A percentile compares a stretch with the other conserved stretches of the same genome.
These are phyloP conservation scores for Melaleuca quinquenervia DNA, from an alignment of 345 rosid species.

Conservation along the genomic window DNA sequence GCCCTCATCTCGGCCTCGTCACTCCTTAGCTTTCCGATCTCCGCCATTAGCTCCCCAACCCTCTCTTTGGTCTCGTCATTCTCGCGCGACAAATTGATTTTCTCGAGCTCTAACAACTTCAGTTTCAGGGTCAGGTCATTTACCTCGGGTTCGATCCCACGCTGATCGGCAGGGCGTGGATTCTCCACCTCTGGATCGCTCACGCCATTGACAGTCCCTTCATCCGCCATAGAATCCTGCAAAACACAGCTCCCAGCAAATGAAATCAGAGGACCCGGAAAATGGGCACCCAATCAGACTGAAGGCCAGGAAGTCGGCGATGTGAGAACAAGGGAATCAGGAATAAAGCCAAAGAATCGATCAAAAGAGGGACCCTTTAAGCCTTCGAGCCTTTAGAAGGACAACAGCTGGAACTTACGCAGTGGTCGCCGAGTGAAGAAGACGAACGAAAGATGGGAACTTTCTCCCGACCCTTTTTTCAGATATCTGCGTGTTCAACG, in stretches of 20 bases:
- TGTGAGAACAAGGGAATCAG: not conserved
- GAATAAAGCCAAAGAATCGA: not conserved
- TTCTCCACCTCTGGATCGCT: constrained; percentile 18
- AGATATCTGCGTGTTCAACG: not conserved
- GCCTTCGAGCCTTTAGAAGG: not conserved
- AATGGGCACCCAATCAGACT: not conserved
- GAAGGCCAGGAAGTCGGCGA: not conserved
- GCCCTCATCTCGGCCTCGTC: constrained; percentile 26
- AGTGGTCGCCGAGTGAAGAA: not conserved
- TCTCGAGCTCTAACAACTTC: constrained; percentile 41
- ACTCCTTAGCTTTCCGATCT: constrained; percentile 28
- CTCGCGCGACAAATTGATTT: constrained; percentile 22
- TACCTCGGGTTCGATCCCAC: constrained; percentile 5
- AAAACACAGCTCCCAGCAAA: not conserved
- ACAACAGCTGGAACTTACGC: not conserved
- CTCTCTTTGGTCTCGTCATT: constrained; percentile 26
- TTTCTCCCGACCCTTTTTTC: not conserved
- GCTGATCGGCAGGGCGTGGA: constrained; percentile 6
- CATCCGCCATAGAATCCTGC: constrained; percentile 4
- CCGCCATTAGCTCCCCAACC: constrained; percentile 13
- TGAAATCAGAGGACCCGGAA: not conserved
- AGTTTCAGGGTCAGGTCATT: constrained; percentile 18
- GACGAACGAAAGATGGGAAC: not conserved
- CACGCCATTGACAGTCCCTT: constrained; percentile 2
- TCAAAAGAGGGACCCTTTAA: not conserved